Conservation (phyloP, 768 basidiomycete species). For the Mycena galericulata region DNA sequence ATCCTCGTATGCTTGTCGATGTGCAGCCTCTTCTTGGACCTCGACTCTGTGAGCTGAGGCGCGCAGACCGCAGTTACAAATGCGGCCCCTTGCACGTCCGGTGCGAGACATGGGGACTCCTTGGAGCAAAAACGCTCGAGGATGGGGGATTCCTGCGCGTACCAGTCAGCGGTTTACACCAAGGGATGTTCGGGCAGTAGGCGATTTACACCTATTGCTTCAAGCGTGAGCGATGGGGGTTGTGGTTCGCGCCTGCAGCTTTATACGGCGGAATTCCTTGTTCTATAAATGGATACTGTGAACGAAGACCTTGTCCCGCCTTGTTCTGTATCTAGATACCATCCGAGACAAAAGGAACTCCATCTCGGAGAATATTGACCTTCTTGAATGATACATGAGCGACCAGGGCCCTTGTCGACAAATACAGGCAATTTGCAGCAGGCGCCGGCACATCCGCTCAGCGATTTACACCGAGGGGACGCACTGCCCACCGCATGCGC, state of each 20-base stretch:
- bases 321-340: no score
- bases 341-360: not conserved
- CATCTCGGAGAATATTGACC: no score
- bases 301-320: not conserved
- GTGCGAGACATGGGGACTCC: not conserved
- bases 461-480: slow-evolving; percentile 2
- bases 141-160: not conserved
- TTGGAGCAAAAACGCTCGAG: not conserved
- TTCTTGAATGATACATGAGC: no score
- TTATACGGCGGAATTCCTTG: not conserved
- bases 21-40: not conserved
- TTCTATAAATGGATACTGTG: not conserved
- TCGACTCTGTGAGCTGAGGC: not conserved
- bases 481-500: no score
- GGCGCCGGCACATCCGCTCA: not conserved
- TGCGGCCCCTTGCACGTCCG: not conserved
- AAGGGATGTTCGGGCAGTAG: not conserved
- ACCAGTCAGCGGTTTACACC: not conserved
- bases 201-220: slow-evolving; percentile 1
- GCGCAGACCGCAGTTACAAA: not conserved
- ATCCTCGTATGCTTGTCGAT: not conserved
- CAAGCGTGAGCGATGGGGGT: not conserved
- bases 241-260: not conserved
- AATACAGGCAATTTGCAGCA: not conserved
- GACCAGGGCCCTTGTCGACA: no score